Base-by-base conservation (phyloP, 129 eudicot species). In the Ambrosia trifida region DNA sequence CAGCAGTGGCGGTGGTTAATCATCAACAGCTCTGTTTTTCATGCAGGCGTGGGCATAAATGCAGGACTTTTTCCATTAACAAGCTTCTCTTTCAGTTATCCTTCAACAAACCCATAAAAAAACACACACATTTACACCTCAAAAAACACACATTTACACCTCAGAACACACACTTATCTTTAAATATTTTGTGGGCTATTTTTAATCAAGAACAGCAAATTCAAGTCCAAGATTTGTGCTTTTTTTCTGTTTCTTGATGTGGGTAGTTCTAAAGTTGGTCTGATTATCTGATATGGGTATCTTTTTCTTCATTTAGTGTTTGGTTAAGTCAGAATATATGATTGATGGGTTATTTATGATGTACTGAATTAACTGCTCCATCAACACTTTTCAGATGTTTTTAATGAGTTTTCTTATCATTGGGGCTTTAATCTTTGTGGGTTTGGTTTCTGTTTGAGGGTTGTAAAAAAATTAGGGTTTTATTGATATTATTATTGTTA, bases 21-120 rank as follows among this genome's bases (percentile, higher is more conserved):
- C 90, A 91, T 91, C 88, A 84, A 90, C 76, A 83, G 97, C 97
- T 86, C 97, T 84, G 68, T 82, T 84, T 88, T 86, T 84, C 38
- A 91, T 88, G 93, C 90, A 84, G 86, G 97, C 93, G 97, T 88
- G 93, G 88, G 90, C 85, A 84, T 86, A 86, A 80, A 88, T 88
- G 84, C 90, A 86, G 82, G 81, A 78, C 73, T 88, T 80, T 85
- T 84, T 81, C 78, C 81, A 70, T 78, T 62, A 24, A 11, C 62
- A 72, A 74, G 45, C 72, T 44, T 77, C 81, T 80, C 82, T 79
- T 80, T 61, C 79, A 76, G 44, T 81, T 80, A 69, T 67, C 66
- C 70, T 67, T 80, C 76, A 78, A 80, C 5, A 17, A 17, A 72
- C 65, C 61, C 62, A 9, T 64, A 3, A 8, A 44, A 65, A 56